Base-by-base conservation (phyloP, 2,329 filamentous ascomycete genomes). In the Fusarium sp. region DNA sequence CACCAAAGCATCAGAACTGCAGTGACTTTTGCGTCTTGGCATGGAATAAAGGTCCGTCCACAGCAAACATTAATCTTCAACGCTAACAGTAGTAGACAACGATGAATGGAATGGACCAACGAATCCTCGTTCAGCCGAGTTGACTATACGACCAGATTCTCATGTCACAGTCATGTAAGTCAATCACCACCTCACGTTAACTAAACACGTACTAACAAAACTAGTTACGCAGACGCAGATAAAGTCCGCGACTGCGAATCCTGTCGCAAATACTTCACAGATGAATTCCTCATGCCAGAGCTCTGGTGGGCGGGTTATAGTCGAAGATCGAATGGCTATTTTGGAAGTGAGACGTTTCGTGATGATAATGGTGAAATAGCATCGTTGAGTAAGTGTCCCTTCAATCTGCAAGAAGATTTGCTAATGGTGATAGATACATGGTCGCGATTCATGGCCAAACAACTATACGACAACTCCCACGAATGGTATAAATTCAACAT, bases 311-410 rank as follows among this genome's bases (percentile, higher is more conserved):
- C 78, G 2, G 66, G 74, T 8, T 76, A 78, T 38, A 77, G 73
- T 44, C 68, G 68, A 16, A 77, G 77, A 38, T 77, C 80, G 4
- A 83, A 82, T n/a, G 81, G 81, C 0, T 81, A 81, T 32, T 81
- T 83, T 64, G 81, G 81, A 1, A 77, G 75, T 49, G 76, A 78
- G 20, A 71, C 62, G 12, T 6, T 78, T 80, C 30, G 78, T 82
- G 46, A 72, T 5, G 20, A 42, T 0, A 2, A 66, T 11, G 68
- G 60, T 0, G 20, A 15, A 1, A 57, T 72, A 20, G 27, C n/a
- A 0, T 43, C 42, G 6, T 11, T 66, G 3, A 71, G 69, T 71
- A 25, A 22, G 56, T 7, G 4, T 8, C 6, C 15, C 14, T 1
- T 9, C 3, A 2, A 1, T n/a, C 8, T 6, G 2, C 12, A 3